Evolutionary conservation across 352 stramenopile genomes (phyloP).

Genomic region (Phytophthora cactorum): DNA sequence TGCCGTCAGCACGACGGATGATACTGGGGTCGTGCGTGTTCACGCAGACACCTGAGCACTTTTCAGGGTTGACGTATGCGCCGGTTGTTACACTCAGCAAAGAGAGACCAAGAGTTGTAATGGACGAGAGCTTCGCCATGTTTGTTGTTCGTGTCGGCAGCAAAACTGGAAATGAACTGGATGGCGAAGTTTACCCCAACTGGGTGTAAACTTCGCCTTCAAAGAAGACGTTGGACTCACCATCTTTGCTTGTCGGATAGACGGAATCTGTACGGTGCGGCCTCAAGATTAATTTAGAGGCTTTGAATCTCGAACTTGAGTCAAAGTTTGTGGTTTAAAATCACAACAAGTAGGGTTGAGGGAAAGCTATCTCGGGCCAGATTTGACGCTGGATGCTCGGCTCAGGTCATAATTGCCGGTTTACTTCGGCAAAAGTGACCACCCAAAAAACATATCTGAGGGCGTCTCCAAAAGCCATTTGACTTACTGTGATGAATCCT

Average conservation of each 20-base stretch:
- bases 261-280: constrained; percentile 4
- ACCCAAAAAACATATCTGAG: no score
- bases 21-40: constrained; percentile 39
- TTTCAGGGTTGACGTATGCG: constrained; percentile 25
- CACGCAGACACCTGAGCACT: constrained; percentile 21
- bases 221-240: not conserved
- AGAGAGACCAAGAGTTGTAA: constrained; percentile 9
- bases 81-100: constrained; percentile 4
- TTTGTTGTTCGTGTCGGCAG: not conserved
- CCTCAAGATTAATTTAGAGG: constrained; percentile 7
- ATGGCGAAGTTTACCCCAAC: not conserved
- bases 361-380: no score
- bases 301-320: not conserved
- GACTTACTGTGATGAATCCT: no score
- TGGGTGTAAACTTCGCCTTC: no score
- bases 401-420: no score
- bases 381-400: no score
- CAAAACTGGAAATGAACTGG: not conserved
- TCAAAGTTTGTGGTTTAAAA: no score
- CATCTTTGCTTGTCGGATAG: not conserved
- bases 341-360: no score
- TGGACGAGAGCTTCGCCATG: constrained; percentile 9
- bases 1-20: constrained; percentile 32
- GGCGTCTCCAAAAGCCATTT: no score
- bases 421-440: no score